phyloP scores from a whole-genome alignment of 139 green algal species.

The Chlorokybus atmophyticus region DNA sequence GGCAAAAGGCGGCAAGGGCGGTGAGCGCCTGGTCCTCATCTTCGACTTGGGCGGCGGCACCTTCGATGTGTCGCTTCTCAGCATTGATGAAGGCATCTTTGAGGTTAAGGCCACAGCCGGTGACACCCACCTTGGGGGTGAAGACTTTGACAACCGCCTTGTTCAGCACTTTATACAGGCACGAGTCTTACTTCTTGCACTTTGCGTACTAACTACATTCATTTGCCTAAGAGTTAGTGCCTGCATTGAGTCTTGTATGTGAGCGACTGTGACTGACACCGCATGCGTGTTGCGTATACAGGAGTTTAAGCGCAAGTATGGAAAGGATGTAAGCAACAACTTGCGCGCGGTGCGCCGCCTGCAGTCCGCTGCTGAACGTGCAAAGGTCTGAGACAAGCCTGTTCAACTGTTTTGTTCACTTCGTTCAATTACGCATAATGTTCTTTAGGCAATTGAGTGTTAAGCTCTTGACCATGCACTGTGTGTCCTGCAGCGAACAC shows the following conservation, averaged over 20 bases:
- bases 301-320: conserved; percentile 98
- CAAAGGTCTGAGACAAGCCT: too few species aligned
- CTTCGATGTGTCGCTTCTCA: conserved; percentile 94
- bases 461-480: too few species aligned
- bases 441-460: too few species aligned
- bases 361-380: conserved; percentile 72
- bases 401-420: too few species aligned
- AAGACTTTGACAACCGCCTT: conserved; percentile 95
- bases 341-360: conserved; percentile 60
- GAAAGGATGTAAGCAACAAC: conserved; percentile 88
- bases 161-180: conserved; percentile 80
- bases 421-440: too few species aligned
- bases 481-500: too few species aligned
- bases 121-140: conserved; percentile 93
- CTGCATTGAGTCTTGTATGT: background rate
- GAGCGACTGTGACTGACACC: background rate
- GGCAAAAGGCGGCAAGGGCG: conserved; percentile 21
- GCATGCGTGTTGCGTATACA: conserved; percentile 30
- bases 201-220: too few species aligned
- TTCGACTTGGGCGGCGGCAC: conserved; percentile 94
- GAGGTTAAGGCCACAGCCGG: conserved; percentile 95
- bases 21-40: conserved; percentile 45
- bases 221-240: background rate
- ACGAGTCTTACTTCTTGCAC: too few species aligned
- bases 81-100: conserved; percentile 97